Conservation (phyloP, 2,329 filamentous ascomycete genomes). For the Colletotrichum acutatum region DNA sequence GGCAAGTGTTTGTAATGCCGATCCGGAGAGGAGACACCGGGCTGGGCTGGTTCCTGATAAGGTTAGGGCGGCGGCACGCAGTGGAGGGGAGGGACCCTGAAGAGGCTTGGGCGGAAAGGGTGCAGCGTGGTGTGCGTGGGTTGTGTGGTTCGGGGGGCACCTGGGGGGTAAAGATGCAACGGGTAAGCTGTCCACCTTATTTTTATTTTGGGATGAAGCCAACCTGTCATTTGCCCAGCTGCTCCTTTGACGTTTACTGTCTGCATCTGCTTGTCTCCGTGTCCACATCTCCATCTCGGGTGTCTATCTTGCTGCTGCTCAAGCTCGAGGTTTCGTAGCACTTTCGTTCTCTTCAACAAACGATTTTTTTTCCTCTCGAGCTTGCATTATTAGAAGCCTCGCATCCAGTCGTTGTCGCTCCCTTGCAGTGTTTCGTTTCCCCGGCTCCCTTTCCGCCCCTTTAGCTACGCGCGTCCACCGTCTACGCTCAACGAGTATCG, state of each 20-base stretch:
- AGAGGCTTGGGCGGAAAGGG: slow-evolving; percentile 22
- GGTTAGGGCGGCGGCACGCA: slow-evolving; percentile 31
- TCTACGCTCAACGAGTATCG: background rate
- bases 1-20: slow-evolving; percentile 21
- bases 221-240: slow-evolving; percentile 36
- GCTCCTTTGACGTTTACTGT: background rate
- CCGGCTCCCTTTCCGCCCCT: background rate
- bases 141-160: slow-evolving; percentile 8
- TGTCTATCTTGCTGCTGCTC: background rate
- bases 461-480: background rate
- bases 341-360: background rate
- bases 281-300: background rate
- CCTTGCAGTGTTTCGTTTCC: background rate
- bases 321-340: background rate
- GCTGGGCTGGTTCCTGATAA: slow-evolving; percentile 34
- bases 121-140: background rate
- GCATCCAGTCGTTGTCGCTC: background rate
- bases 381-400: background rate
- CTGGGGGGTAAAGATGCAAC: background rate
- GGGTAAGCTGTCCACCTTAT: slow-evolving; percentile 34
- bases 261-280: slow-evolving; percentile 5
- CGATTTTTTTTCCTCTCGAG: background rate
- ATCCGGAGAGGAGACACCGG: slow-evolving; percentile 30
- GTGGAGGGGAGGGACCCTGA: slow-evolving; percentile 33
- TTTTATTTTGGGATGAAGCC: slow-evolving; percentile 40